Conservation (phyloP, 495 filamentous ascomycete genomes). For the Lichina pygmaea region DNA sequence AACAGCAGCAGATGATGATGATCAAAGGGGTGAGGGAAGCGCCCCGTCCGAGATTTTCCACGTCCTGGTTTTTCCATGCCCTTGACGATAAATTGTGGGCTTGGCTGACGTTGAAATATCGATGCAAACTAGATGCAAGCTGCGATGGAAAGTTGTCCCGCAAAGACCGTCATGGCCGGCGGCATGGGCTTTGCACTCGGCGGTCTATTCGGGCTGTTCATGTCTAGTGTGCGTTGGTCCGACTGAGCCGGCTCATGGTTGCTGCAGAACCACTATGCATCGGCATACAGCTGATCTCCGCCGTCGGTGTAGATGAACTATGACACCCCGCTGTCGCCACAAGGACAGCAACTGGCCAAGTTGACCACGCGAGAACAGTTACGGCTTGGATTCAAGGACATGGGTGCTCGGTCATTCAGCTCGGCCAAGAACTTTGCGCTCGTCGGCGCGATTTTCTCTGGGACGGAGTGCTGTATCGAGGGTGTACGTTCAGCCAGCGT, state of each 20-base stretch:
- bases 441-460: conserved; percentile 69
- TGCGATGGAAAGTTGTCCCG: conserved; percentile 70
- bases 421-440: conserved; percentile 87
- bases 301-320: conserved; percentile 49
- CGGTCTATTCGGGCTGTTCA: conserved; percentile 82
- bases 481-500: conserved; percentile 16
- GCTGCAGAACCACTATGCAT: not conserved
- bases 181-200: conserved; percentile 76
- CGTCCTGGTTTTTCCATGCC: not conserved
- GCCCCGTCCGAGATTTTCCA: not conserved
- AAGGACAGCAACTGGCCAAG: conserved; percentile 31
- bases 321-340: conserved; percentile 49
- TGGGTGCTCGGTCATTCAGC: conserved; percentile 60
- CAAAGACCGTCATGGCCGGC: conserved; percentile 59
- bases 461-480: conserved; percentile 90
- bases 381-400: conserved; percentile 66
- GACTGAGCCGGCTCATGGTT: not conserved
- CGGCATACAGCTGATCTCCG: not conserved
- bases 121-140: conserved; percentile 32
- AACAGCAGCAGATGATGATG: conserved; percentile 27
- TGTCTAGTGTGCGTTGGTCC: conserved; percentile 46
- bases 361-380: conserved; percentile 68
- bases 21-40: conserved; percentile 20
- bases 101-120: not conserved
- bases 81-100: not conserved